A percentile compares a stretch with the other conserved stretches of the same genome.
Conservation (phyloP, 2,329 filamentous ascomycete genomes). For the Sporothrix curviconia region DNA sequence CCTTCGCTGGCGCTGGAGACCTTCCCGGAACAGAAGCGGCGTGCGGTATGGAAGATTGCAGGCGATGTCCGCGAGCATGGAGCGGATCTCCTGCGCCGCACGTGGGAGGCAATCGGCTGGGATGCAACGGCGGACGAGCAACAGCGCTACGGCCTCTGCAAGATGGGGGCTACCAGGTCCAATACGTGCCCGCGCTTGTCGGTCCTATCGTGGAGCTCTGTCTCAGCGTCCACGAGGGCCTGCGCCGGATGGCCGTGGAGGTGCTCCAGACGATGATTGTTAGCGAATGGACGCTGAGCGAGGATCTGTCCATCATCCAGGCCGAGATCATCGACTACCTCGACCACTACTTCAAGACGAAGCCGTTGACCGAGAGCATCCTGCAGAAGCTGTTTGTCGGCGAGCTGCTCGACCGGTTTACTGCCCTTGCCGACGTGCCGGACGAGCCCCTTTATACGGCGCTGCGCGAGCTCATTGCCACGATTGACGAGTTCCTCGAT, state of each 20-base stretch:
- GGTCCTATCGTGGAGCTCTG: conserved; percentile 89
- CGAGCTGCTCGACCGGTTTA: conserved; percentile 77
- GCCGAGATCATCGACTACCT: conserved; percentile 95
- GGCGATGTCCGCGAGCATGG: conserved; percentile 91
- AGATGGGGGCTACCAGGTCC: conserved; percentile 97
- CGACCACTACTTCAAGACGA: conserved; percentile 83
- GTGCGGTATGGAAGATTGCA: conserved; percentile 97
- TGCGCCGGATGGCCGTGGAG: conserved; percentile 84
- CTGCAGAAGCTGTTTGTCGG: conserved; percentile 87
- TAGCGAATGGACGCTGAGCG: conserved; percentile 93
- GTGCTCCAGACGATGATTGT: conserved; percentile 97
- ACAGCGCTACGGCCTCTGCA: conserved; percentile 67
- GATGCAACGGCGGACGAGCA: conserved; percentile 78
- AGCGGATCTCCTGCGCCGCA: conserved; percentile 73
- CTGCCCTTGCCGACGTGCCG: conserved; percentile 56
- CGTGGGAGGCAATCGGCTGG: conserved; percentile 97
- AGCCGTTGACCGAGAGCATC: conserved; percentile 79
- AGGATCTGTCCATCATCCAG: conserved; percentile 84
- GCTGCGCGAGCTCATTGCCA: conserved; percentile 71
- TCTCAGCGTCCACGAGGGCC: conserved; percentile 86
- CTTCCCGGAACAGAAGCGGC: conserved; percentile 91
- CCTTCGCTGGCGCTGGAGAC: conserved; percentile 86
- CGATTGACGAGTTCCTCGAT: conserved; percentile 84
- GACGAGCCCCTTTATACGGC: conserved; percentile 71
- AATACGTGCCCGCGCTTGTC: conserved; percentile 90